Percentiles rank a stretch among this genome's conserved stretches.
phyloP scores from a whole-genome alignment of 192 early-diverging fungal genomes.

The Backusella psychrophila region DNA sequence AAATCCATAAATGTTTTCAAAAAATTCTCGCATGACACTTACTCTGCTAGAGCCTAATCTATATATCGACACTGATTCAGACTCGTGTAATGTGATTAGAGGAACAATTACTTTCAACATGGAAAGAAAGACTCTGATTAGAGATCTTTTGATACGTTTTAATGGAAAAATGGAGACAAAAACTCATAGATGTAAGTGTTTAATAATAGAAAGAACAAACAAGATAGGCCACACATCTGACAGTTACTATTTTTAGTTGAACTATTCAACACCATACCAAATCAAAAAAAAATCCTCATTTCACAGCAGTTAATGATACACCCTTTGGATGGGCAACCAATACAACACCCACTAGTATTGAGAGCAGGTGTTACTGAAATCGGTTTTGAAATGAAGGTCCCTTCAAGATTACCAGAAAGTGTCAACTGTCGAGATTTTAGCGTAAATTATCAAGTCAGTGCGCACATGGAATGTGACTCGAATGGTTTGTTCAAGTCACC shows the following conservation, averaged over 20 bases:
- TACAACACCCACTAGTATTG: neutral
- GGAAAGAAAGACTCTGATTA: neutral
- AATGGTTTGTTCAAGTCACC: neutral
- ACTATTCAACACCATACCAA: neutral
- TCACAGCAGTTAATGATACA: neutral
- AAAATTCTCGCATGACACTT: neutral
- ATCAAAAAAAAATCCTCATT: neutral
- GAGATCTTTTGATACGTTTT: neutral
- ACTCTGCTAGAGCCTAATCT: neutral
- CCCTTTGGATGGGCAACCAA: neutral
- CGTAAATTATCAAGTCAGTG: conserved; percentile 1
- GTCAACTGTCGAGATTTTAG: neutral
- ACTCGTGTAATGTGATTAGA: neutral
- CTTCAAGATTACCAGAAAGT: conserved; percentile 5
- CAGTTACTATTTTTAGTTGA: neutral
- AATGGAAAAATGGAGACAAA: conserved; percentile 5
- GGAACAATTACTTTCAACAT: neutral
- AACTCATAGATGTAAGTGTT: neutral
- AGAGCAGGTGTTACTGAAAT: neutral
- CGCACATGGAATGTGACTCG: neutral
- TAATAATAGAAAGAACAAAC: neutral
- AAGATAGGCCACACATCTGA: neutral
- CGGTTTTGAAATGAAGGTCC: conserved; percentile 11
- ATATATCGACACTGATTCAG: neutral
- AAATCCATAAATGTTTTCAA: neutral